Percentiles rank a stretch among this genome's conserved stretches.
Conservation (phyloP, 1,139 yeast species). For the Blastobotrys ciferrii region DNA sequence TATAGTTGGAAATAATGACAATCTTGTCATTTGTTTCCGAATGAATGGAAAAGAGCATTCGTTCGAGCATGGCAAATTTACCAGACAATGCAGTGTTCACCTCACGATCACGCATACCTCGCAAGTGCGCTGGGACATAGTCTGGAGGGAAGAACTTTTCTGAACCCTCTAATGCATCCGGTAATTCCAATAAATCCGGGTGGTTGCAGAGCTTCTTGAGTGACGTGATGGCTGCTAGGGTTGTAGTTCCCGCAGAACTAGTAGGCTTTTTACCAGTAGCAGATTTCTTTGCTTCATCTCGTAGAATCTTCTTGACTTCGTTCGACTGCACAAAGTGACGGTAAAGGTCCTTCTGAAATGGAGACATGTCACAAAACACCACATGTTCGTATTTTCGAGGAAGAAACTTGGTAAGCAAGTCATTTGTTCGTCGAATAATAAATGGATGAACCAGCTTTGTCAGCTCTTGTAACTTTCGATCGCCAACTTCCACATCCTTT, state of each 20-base stretch:
- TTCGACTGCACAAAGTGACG: constrained; percentile 77
- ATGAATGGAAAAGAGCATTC: constrained; percentile 75
- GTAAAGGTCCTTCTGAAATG: constrained; percentile 71
- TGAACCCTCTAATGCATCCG: constrained; percentile 72
- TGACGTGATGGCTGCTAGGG: constrained; percentile 85
- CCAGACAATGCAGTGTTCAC: constrained; percentile 59
- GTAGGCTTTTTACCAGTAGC: constrained; percentile 50
- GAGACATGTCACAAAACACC: constrained; percentile 79
- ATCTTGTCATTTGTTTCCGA: constrained; percentile 89
- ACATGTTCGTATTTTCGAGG: constrained; percentile 97
- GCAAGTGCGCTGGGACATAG: constrained; percentile 47
- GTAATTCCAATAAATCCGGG: constrained; percentile 78
- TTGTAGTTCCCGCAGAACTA: constrained; percentile 50
- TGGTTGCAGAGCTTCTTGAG: constrained; percentile 90
- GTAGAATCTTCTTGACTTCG: constrained; percentile 64
- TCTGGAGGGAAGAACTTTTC: constrained; percentile 71
- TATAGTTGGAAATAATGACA: constrained; percentile 89
- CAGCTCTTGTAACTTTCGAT: constrained; percentile 64
- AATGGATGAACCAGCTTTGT: constrained; percentile 80
- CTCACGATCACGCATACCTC: constrained; percentile 58
- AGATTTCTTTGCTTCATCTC: neutral
- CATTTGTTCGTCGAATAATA: constrained; percentile 93
- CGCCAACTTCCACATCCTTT: constrained; percentile 70
- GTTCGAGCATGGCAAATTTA: constrained; percentile 53
- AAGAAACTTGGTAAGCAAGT: constrained; percentile 84